These are phyloP conservation scores for Excoecaria agallocha DNA, from an alignment of 345 rosid genomes.

Conservation along the genomic window DNA sequence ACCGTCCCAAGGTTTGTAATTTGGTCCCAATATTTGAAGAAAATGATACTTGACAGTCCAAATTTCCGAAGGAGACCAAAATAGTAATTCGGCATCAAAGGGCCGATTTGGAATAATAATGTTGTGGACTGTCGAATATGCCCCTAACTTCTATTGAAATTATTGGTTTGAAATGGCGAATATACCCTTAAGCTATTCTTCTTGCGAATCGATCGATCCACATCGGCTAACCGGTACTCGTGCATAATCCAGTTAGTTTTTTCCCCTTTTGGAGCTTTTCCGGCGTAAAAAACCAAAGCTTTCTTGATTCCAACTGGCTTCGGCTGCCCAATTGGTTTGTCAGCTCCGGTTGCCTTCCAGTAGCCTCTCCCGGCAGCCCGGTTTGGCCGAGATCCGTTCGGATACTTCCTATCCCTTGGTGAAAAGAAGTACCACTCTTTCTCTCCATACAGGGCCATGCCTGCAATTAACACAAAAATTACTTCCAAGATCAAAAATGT, in stretches of 20 bases:
- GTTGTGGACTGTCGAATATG: constrained; percentile 6
- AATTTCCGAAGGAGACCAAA: constrained; percentile 6
- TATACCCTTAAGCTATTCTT: constrained; percentile 84
- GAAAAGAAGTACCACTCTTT: constrained; percentile 98
- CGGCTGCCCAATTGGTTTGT: constrained; percentile 85
- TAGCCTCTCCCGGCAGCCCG: constrained; percentile 87
- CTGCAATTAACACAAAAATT: constrained; percentile 29
- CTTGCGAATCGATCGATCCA: constrained; percentile 79
- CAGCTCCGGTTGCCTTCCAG: constrained; percentile 99
- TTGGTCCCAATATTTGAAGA: background rate
- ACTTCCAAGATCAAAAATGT: background rate
- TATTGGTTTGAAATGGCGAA: background rate
- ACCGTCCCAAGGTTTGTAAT: background rate
- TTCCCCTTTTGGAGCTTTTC: constrained; percentile 82
- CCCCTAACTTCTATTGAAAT: background rate
- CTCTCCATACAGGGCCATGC: constrained; percentile 73
- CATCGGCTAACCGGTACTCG: constrained; percentile 89
- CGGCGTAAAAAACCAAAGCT: constrained; percentile 83
- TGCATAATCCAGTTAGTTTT: constrained; percentile 99
- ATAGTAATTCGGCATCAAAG: constrained; percentile 11
- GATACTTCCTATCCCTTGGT: constrained; percentile 84
- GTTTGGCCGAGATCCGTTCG: constrained; percentile 94
- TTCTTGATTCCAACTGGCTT: constrained; percentile 84
- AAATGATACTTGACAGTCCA: background rate
- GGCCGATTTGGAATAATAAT: background rate